Base-by-base conservation (phyloP, 768 basidiomycete species). In the Panellus pusillus region DNA sequence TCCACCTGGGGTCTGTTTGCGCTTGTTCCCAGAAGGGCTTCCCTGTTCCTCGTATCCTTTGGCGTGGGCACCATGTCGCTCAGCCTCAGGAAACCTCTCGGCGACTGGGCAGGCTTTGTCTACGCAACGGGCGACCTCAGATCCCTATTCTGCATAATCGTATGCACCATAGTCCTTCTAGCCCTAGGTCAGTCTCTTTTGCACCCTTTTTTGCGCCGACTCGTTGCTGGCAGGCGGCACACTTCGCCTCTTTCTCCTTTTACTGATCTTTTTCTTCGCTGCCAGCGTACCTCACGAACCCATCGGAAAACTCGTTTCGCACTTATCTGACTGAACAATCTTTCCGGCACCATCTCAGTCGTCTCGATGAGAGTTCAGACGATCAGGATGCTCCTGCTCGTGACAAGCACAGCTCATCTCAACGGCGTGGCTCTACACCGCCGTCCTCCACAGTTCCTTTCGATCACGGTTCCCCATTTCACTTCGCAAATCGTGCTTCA, bases 261-360 rank as follows among this genome's bases (percentile, higher is more conserved):
- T 60, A 24, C 45, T 54, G 35, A 54, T 53, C 40, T 44, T 37
- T 60, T 44, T 52, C 52, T 39, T 31, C 19, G 14, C 44, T 44
- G 19, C 42, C 74, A 98, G 96, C 95, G 44, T 93, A 93, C 76
- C 82, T 95, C 67, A 92, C 93, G 31, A 98, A 98, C 70, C 96
- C 96, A 19, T 85, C 88, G 51, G 94, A 98, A 71, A 86, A 86
- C 43, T 93, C 93, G 7, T 98, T 99, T 72, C 86, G 95, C 47
- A 79, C 93, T 17, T 95, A 92, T 73, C 86, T 98, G 61, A 98
- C 95, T n/a, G 94, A 97, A 66, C 91, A 91, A 66, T 95, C 93
- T 20, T 98, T 99, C 70, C 91, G 95, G 47, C 90, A 91, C 50
- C 94, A 98, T 69, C 81, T 98, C 55, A 91, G 84, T 55, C 87